A percentile compares a stretch with the other conserved stretches of the same genome.
Conservation (phyloP, 148 eudicot genomes). For the Diospyros lotus region DNA sequence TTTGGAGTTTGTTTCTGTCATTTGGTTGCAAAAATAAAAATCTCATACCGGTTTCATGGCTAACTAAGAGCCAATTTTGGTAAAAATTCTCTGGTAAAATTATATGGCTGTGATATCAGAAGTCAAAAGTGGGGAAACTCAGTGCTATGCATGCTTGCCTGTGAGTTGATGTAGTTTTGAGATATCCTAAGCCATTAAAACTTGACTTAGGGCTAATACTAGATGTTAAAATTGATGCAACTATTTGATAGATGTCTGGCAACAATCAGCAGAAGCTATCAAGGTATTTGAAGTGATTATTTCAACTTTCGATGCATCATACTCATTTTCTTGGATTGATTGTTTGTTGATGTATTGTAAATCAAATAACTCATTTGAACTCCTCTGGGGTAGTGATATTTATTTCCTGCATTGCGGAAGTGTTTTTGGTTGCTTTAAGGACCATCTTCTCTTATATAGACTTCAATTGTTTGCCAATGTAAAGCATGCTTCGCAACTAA, state of each 20-base stretch:
- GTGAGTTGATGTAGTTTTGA: background rate
- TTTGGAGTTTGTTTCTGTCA: background rate
- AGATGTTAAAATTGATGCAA: background rate
- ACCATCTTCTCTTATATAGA: background rate
- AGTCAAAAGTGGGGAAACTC: background rate
- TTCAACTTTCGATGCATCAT: background rate
- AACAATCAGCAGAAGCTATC: background rate
- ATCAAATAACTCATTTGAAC: background rate
- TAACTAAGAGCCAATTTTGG: background rate
- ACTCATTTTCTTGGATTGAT: conserved; percentile 3
- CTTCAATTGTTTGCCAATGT: background rate
- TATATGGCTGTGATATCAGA: background rate
- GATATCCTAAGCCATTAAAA: background rate
- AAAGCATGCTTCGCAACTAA: background rate
- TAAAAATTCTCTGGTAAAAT: background rate
- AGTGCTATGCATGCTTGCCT: background rate
- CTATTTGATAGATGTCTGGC: background rate
- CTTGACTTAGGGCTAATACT: background rate
- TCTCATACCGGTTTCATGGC: background rate
- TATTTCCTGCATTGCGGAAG: background rate
- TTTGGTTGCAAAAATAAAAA: background rate
- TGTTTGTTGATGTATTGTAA: background rate
- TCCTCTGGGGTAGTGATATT: background rate
- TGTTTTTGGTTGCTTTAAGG: background rate
- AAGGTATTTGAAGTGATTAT: background rate